Base-by-base conservation (phyloP, 2,329 filamentous ascomycete genomes). In the Biscogniauxia marginata region DNA sequence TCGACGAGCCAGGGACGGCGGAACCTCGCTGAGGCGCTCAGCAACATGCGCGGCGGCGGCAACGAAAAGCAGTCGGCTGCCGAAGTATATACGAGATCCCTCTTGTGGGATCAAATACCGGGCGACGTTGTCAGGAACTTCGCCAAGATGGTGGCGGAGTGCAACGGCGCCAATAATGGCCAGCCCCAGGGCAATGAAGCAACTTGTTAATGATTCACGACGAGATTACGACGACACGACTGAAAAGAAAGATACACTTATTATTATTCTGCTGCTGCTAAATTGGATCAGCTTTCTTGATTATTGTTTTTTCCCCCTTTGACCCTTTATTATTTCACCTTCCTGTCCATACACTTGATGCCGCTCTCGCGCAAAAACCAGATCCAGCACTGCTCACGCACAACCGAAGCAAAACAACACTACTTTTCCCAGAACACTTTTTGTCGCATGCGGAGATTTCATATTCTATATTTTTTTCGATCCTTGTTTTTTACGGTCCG, bases 71-170 rank as follows among this genome's bases (percentile, higher is more conserved):
- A 89, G 65, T 84, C 84, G 51, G 89, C 88, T 49, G 90, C 93
- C 55, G 92, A 97, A 67, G 90, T 97, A 45, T 96, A 96, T 77
- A 96, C 93, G 30, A 85, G 93, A 56, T 96, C 91, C 60, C 82
- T 98, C 59, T 85, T 98, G 56, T 96, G 91, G 91, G 92, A 97
- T 69, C 90, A 93, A 74, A 93, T 98, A 66, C 93, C 95, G 13
- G 84, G 86, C 65, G 92, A 98, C 63, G 92, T 98, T 49, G 91
- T 99, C 53, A 86, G 87, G 65, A 91, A 93, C 72, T 98, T 98
- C 78, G 90, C 90, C 67, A 90, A 91, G 74, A 92, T 96, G 84
- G 89, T 96, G 66, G 85, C 89, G 62, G 89, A 95, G 69, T 88
- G 83, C 75, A 87, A 81, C 74, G 77, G 74, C 63, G 71, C 73